A percentile compares a stretch with the other conserved stretches of the same genome.
These are phyloP conservation scores for Wickerhamiella kurtzmanii DNA, from an alignment of 805 yeast genomes.

Conservation along the genomic window DNA sequence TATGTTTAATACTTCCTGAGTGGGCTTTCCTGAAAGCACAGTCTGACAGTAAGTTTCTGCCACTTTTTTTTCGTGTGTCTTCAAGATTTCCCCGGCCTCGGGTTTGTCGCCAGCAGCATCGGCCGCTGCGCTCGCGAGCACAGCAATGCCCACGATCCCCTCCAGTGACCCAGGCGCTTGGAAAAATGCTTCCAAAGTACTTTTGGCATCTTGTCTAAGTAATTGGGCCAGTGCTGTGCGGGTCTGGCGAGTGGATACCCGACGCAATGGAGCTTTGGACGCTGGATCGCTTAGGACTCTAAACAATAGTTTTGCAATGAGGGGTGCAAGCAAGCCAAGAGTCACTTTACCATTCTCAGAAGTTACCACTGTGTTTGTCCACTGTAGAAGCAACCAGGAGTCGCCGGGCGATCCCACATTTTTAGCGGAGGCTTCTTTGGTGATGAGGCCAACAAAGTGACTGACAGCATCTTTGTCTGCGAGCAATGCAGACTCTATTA, in stretches of 20 bases:
- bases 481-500: neutral
- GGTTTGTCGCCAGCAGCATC: neutral
- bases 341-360: neutral
- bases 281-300: neutral
- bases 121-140: neutral
- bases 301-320: neutral
- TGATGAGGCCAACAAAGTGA: neutral
- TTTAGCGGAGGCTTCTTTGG: neutral
- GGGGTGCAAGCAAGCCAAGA: neutral
- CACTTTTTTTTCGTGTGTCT: neutral
- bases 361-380: conserved; percentile 1
- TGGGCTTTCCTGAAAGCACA: conserved; percentile 23
- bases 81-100: neutral
- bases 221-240: neutral
- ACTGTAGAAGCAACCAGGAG: neutral
- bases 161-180: neutral
- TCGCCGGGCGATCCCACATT: neutral
- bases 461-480: neutral
- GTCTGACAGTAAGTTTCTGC: conserved; percentile 19
- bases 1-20: conserved; percentile 6
- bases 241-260: neutral
- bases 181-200: neutral
- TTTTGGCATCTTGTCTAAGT: neutral
- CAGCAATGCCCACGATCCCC: neutral
- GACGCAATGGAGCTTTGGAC: neutral